Percentiles rank a stretch among this genome's conserved stretches.
phyloP scores from a whole-genome alignment of 208 protist genomes.

The Spongospora subterranea region DNA sequence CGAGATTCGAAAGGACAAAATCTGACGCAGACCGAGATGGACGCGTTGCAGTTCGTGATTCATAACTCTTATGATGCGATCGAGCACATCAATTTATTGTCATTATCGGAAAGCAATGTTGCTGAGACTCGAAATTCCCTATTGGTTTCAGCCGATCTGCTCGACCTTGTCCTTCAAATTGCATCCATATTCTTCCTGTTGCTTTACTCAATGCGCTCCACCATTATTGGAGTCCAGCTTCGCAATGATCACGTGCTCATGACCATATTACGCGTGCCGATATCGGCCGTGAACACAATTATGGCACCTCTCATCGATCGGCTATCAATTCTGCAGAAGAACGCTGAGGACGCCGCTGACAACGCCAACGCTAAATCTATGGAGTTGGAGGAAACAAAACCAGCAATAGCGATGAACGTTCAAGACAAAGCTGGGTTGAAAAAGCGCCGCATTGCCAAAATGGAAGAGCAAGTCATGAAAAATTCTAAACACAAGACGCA shows the following conservation, averaged over 20 bases:
- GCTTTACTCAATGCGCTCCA: not conserved
- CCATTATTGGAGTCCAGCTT: constrained; percentile 26
- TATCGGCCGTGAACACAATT: not conserved
- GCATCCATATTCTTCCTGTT: constrained; percentile 18
- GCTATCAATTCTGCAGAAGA: constrained; percentile 9
- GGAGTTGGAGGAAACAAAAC: not conserved
- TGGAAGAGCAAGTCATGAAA: not conserved
- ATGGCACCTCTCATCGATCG: not conserved
- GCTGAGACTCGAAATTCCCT: not conserved
- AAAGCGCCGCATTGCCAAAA: not conserved
- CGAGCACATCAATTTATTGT: not conserved
- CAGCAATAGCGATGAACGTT: not conserved
- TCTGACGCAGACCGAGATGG: not conserved
- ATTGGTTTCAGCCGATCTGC: not conserved
- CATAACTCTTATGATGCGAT: not conserved
- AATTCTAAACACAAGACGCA: constrained; percentile 6
- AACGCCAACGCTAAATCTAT: not conserved
- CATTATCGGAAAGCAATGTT: not conserved
- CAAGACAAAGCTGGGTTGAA: not conserved
- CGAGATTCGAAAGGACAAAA: not conserved
- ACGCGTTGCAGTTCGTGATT: not conserved
- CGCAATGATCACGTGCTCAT: constrained; percentile 2
- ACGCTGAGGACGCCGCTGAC: not conserved
- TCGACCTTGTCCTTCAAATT: constrained; percentile 26
- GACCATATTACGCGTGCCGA: not conserved